phyloP scores from a whole-genome alignment of 768 basidiomycete species.

The Mycena rebaudengoi region DNA sequence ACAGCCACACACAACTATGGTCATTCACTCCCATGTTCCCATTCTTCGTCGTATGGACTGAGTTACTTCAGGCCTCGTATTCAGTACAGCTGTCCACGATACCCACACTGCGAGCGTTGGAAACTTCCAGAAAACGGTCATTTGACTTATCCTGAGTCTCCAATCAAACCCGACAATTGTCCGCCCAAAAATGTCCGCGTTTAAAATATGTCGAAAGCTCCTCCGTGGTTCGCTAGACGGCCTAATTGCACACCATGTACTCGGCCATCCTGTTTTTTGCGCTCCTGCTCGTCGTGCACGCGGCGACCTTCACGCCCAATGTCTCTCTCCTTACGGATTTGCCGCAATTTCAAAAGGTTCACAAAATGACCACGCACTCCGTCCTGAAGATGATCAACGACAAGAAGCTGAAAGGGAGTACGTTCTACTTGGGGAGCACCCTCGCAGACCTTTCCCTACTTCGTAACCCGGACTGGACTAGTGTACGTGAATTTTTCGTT shows the following conservation, averaged over 20 bases:
- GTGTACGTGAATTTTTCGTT: constrained; percentile 6
- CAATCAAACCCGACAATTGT: no score
- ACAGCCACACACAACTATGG: no score
- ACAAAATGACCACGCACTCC: constrained; percentile 16
- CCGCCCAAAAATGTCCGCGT: no score
- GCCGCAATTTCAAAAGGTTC: constrained; percentile 14
- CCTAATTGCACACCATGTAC: constrained; percentile 1
- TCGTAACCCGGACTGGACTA: constrained; percentile 25
- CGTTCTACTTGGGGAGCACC: constrained; percentile 25
- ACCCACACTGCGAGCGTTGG: no score
- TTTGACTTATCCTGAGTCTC: no score
- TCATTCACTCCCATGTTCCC: no score
- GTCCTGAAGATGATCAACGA: constrained; percentile 25
- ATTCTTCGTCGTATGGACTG: no score
- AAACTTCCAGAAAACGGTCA: no score
- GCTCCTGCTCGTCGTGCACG: constrained; percentile 3
- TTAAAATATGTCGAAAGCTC: no score
- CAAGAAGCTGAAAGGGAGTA: constrained; percentile 17
- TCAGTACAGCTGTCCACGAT: no score
- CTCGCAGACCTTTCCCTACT: constrained; percentile 20
- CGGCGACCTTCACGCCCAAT: constrained; percentile 19
- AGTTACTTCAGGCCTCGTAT: no score
- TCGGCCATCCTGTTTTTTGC: neutral
- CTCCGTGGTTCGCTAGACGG: constrained; percentile 1
- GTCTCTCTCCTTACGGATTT: constrained; percentile 27